A percentile compares a stretch with the other conserved stretches of the same genome.
These are phyloP conservation scores for Pseudocercospora cruenta DNA, from an alignment of 2,329 filamentous ascomycete species.

Conservation along the genomic window DNA sequence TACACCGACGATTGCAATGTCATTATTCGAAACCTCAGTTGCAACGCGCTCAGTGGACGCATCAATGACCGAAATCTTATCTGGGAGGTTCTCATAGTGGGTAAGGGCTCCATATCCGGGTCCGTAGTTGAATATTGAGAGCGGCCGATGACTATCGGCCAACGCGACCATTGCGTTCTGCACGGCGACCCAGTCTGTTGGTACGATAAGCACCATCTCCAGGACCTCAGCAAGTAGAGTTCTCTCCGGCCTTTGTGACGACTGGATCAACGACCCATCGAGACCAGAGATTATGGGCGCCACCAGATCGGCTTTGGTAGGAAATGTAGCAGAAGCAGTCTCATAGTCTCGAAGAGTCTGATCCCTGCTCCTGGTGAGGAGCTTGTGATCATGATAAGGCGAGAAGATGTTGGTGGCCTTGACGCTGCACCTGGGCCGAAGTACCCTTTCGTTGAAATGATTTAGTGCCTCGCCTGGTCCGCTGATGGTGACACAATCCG, in stretches of 20 bases:
- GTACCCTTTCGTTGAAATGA: neutral
- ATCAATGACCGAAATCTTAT: conserved; percentile 7
- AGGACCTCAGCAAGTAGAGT: conserved; percentile 6
- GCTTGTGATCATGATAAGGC: conserved; percentile 10
- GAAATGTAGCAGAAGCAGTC: neutral
- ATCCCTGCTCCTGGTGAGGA: neutral
- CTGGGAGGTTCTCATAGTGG: neutral
- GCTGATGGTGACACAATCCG: conserved; percentile 9
- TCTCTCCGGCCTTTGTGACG: neutral
- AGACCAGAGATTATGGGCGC: conserved; percentile 8
- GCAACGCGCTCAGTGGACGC: neutral
- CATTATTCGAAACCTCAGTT: neutral
- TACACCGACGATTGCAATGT: conserved; percentile 16
- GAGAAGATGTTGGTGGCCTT: conserved; percentile 12
- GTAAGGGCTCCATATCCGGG: conserved; percentile 17
- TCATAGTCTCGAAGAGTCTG: neutral
- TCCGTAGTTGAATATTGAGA: conserved; percentile 13
- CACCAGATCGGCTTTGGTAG: conserved; percentile 3
- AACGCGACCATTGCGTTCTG: conserved; percentile 6
- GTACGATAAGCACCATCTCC: conserved; percentile 8
- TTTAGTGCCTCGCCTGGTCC: conserved; percentile 1
- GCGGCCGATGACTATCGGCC: neutral
- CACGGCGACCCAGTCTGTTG: conserved; percentile 16
- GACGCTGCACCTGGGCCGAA: conserved; percentile 9
- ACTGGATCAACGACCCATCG: conserved; percentile 7